Evolutionary conservation across 2,329 filamentous ascomycete genomes (phyloP), one percentile per base, ranked within the genome.

Genomic region (Diplodia seriata): DNA sequence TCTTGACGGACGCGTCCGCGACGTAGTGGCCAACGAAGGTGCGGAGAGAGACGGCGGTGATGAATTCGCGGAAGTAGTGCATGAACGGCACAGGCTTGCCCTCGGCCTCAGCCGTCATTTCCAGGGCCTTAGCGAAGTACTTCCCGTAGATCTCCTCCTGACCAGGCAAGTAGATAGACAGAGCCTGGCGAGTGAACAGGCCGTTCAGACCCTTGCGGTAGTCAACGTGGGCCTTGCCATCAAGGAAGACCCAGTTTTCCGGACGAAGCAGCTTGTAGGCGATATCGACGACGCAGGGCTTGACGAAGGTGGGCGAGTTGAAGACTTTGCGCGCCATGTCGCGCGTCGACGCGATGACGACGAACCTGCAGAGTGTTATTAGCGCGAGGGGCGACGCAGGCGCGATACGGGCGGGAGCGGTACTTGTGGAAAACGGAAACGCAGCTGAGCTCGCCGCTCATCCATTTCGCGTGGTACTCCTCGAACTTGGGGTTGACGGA

Each of bases 371-470:
- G 68, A 36, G 67, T 55, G 7, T 68, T n/a, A 62, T 68, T n/a
- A 62, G 57, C 50, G 11, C 26, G 15, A 11, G 8, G 18, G 31
- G 40, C 43, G 43, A 11, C 26, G 57, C 4, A 2, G 7, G 18
- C 12, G 31, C 8, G 4, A 20, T 1, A 7, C 14, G 26, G 11
- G 14, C 18, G n/a, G 47, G 59, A n/a, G 56, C 33, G 73, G 18
- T 87, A 97, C 93, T 98, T 99, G 88, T 99, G 95, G 84, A 99
- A 99, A 75, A 99, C 93, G 2, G 94, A 97, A 70, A 99, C 95
- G 77, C 95, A 99, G 85, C 94, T 97, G 73, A 99, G 85, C 57
- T 92, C 90, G 56, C 92, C 95, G 76, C 93, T 97, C 74, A 86
- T 80, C 95, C 95, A 99, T 85, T 98, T 97, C 70, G 86, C 90